Evolutionary conservation across 768 basidiomycete species (phyloP), one percentile per base, ranked within the genome.

Genomic region (Candolleomyces efflorescens): DNA sequence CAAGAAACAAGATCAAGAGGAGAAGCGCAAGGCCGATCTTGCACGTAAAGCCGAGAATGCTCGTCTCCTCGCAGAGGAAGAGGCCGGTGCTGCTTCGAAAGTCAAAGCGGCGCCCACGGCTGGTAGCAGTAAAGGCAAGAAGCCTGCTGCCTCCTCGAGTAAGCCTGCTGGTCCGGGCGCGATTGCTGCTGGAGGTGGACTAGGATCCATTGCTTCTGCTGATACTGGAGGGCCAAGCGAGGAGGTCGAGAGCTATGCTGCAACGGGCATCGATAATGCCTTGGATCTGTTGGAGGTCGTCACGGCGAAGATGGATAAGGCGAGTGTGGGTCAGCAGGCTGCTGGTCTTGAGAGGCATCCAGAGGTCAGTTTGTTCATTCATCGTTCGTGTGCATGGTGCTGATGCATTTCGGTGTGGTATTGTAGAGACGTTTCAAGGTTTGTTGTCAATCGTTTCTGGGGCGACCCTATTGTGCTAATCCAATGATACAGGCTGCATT

Each of bases 231-330:
- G 68, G 54, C 67, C 63, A 54, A 67, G 62, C 9, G 69, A 72
- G 53, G 79, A 82, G 55, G 70, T 80, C 12, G 87, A 93, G 73
- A 87, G 86, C 65, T 90, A 79, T 70, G 69, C 84, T 3, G 94
- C 94, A 13, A 92, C 90, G 22, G 94, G 94, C 12, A 82, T 98
- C 54, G 94, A 98, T 67, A 88, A 92, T 68, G 93, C 91, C 9
- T 69, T 98, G 52, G 94, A 98, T 71, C 78, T 96, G 55, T 70
- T 97, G 60, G 90, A 92, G 58, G 82, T 94, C 3, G 92, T 96
- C 24, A 95, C 85, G 48, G 90, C 91, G 3, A 94, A 93, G 80
- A 87, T 84, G 82, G 94, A 96, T 71, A 96, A 96, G 74, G 91
- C 92, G 1, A 92, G 90, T 63, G 77, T 95, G 36, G 94, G 94